Conservation (phyloP, 164 flowering plant species). For the Stephania japonica region DNA sequence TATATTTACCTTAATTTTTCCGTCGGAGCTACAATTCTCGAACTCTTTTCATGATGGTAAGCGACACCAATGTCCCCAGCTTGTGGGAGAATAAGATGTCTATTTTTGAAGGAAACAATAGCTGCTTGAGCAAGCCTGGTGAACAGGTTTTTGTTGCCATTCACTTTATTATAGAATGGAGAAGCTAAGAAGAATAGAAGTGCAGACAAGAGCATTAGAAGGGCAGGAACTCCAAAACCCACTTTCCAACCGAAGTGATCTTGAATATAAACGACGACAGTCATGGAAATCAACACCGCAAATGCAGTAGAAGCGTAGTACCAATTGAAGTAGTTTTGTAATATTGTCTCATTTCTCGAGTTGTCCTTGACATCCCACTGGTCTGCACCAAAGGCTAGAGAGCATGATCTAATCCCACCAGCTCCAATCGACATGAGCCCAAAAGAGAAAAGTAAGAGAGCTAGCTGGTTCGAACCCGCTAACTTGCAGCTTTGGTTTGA, state of each 20-base stretch:
- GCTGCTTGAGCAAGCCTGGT: constrained; percentile 46
- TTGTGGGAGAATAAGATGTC: constrained; percentile 29
- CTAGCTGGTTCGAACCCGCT: constrained; percentile 35
- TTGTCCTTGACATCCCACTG: constrained; percentile 43
- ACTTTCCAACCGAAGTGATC: constrained; percentile 60
- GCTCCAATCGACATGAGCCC: constrained; percentile 60
- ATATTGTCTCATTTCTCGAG: constrained; percentile 34
- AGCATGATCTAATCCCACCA: constrained; percentile 63
- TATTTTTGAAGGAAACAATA: constrained; percentile 45
- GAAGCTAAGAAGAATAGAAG: constrained; percentile 44
- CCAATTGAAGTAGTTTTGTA: constrained; percentile 63
- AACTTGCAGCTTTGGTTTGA: constrained; percentile 25
- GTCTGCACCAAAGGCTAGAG: constrained; percentile 75
- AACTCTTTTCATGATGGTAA: constrained; percentile 34
- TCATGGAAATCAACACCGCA: constrained; percentile 43
- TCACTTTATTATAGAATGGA: constrained; percentile 36
- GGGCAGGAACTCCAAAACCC: constrained; percentile 62
- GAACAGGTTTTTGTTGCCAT: constrained; percentile 37
- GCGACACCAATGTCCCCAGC: constrained; percentile 16
- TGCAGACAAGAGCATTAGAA: constrained; percentile 44
- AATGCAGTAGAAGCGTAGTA: constrained; percentile 47
- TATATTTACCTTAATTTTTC: constrained; percentile 42
- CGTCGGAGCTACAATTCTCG: constrained; percentile 31
- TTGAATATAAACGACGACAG: constrained; percentile 60
- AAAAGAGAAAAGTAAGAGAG: constrained; percentile 33